Evolutionary conservation across 176 grass and related monocot species (phyloP).

Genomic region (Chrysopogon serrulatus): DNA sequence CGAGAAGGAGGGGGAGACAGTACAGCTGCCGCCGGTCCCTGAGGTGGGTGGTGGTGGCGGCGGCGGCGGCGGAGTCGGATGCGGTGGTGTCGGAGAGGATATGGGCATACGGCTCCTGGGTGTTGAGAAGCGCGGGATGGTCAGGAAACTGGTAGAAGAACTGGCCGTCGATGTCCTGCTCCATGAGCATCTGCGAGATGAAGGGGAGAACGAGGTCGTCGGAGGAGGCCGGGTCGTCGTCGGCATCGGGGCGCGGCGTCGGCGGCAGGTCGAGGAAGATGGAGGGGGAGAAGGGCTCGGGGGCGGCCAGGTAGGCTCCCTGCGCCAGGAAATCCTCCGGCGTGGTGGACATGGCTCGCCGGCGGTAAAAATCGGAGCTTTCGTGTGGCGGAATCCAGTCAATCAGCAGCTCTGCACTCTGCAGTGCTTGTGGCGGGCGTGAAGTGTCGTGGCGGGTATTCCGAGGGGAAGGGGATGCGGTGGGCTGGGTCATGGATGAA

Average conservation of each 20-base stretch:
- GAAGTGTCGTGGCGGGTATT: no score
- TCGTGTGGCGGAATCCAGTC: no score
- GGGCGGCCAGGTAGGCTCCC: background rate
- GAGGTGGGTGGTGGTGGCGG: no score
- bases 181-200: background rate
- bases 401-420: no score
- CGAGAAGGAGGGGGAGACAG: no score
- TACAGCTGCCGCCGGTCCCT: no score
- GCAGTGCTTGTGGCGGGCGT: no score
- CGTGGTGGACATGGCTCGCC: background rate
- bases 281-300: background rate
- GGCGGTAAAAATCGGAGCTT: no score
- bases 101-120: background rate
- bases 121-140: background rate
- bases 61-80: background rate
- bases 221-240: background rate
- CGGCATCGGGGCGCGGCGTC: background rate
- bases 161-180: background rate
- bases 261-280: background rate
- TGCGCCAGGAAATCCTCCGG: background rate
- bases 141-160: background rate
- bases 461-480: no score
- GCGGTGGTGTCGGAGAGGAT: background rate
- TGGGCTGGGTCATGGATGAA: no score
- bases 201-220: background rate